These are phyloP conservation scores for Huiozyma naganishii DNA, from an alignment of 805 yeast genomes.

Conservation along the genomic window DNA sequence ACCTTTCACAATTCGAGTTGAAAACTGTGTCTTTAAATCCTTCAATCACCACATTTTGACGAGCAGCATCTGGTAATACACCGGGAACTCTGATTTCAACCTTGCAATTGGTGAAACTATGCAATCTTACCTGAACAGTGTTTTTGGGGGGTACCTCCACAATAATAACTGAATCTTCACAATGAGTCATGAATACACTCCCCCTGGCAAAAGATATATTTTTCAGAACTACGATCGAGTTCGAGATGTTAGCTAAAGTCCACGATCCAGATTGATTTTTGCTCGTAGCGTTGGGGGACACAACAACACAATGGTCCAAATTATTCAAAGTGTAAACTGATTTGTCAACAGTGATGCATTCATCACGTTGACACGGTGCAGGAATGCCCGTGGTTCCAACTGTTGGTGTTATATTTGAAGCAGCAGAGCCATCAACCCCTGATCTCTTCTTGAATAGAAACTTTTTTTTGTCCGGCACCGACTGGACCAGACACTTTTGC, in stretches of 20 bases:
- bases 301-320: background rate
- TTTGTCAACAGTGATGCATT: background rate
- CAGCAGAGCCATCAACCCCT: too few species aligned
- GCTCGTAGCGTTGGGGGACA: background rate
- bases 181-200: slow-evolving; percentile 16
- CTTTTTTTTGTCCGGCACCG: too few species aligned
- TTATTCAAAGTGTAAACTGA: background rate
- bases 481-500: too few species aligned
- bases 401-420: too few species aligned
- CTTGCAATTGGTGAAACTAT: slow-evolving; percentile 14
- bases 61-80: background rate
- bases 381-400: too few species aligned
- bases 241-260: slow-evolving; percentile 8
- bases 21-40: slow-evolving; percentile 15
- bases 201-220: slow-evolving; percentile 15
- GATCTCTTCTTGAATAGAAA: too few species aligned
- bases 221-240: slow-evolving; percentile 9
- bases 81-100: slow-evolving; percentile 6
- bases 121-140: slow-evolving; percentile 19
- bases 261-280: slow-evolving; percentile 10
- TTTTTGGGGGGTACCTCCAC: slow-evolving; percentile 7
- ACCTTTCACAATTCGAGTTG: slow-evolving; percentile 8
- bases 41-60: slow-evolving; percentile 21
- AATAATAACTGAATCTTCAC: slow-evolving; percentile 6
- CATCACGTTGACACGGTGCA: too few species aligned